phyloP scores from a whole-genome alignment of 2,329 filamentous ascomycete genomes.

The Fusarium sp. region DNA sequence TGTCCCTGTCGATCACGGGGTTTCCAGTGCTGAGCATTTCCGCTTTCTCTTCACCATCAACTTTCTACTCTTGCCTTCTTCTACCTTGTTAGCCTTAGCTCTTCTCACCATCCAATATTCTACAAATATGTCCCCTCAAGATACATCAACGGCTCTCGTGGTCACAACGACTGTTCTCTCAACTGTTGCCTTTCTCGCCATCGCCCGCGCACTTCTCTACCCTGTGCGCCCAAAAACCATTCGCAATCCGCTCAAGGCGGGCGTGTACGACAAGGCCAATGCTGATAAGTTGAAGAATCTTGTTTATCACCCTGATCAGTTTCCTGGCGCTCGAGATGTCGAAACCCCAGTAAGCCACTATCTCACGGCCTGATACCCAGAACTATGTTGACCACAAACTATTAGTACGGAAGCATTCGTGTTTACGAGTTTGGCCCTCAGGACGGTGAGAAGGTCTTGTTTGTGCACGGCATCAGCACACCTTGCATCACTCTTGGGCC shows the following conservation, averaged over 20 bases:
- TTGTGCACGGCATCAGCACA: slow-evolving; percentile 87
- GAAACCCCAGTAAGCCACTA: slow-evolving; percentile 63
- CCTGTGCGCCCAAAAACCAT: slow-evolving; percentile 52
- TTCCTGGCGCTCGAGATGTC: slow-evolving; percentile 79
- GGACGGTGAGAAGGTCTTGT: slow-evolving; percentile 75
- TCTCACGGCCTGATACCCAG: background rate
- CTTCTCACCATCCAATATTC: background rate
- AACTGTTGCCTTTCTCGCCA: slow-evolving; percentile 51
- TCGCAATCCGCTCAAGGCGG: slow-evolving; percentile 55
- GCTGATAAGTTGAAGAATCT: slow-evolving; percentile 50
- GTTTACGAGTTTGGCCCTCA: slow-evolving; percentile 86
- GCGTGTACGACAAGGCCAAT: slow-evolving; percentile 46
- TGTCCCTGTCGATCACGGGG: background rate
- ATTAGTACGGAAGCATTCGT: slow-evolving; percentile 74
- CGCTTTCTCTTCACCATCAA: background rate
- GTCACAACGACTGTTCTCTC: slow-evolving; percentile 53
- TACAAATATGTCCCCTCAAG: slow-evolving; percentile 19
- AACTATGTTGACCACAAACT: slow-evolving; percentile 1
- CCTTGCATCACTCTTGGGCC: slow-evolving; percentile 77
- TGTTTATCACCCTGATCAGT: slow-evolving; percentile 71
- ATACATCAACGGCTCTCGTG: slow-evolving; percentile 42
- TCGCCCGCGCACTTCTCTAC: slow-evolving; percentile 51
- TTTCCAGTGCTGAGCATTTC: background rate
- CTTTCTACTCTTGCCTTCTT: background rate
- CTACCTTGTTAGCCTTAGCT: background rate